Evolutionary conservation across 768 basidiomycete species (phyloP).

Genomic region (Phaeolepiota aurea): DNA sequence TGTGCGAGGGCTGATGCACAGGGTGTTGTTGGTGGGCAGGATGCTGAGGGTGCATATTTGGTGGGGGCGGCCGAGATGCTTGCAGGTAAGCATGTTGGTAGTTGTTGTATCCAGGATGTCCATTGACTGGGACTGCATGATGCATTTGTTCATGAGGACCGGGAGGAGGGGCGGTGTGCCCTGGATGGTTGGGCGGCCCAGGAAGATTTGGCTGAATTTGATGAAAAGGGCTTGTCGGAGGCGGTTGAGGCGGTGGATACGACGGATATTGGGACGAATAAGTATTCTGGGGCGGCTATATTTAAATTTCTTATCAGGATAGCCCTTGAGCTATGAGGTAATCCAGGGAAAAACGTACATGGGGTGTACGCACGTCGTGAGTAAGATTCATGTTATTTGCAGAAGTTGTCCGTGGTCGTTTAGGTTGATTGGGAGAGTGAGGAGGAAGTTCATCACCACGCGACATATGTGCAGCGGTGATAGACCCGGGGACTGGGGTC

Average conservation of each 20-base stretch:
- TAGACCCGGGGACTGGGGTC: slow-evolving; percentile 26
- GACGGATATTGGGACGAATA: slow-evolving; percentile 28
- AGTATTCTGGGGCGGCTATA: neutral
- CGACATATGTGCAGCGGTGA: slow-evolving; percentile 21
- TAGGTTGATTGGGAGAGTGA: slow-evolving; percentile 29
- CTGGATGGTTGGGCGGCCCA: slow-evolving; percentile 17
- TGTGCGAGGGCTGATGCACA: slow-evolving; percentile 24
- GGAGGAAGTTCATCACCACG: slow-evolving; percentile 25
- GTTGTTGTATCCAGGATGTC: slow-evolving; percentile 24
- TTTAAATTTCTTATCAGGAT: neutral
- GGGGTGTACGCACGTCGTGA: slow-evolving; percentile 40
- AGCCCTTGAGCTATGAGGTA: too few relatives aligned
- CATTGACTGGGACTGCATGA: slow-evolving; percentile 24
- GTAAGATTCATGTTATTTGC: slow-evolving; percentile 22
- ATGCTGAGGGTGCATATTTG: neutral
- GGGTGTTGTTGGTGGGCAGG: slow-evolving; percentile 23
- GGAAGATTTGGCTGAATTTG: slow-evolving; percentile 16
- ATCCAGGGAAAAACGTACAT: slow-evolving; percentile 29
- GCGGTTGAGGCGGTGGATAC: slow-evolving; percentile 28
- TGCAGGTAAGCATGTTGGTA: slow-evolving; percentile 20
- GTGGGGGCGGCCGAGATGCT: slow-evolving; percentile 17
- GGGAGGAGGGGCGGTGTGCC: slow-evolving; percentile 16
- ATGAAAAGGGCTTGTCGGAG: slow-evolving; percentile 21
- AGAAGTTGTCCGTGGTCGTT: slow-evolving; percentile 33
- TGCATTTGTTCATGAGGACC: slow-evolving; percentile 32